Conservation (phyloP, 169 alveolate genomes). For the Cryptosporidium bovis region DNA sequence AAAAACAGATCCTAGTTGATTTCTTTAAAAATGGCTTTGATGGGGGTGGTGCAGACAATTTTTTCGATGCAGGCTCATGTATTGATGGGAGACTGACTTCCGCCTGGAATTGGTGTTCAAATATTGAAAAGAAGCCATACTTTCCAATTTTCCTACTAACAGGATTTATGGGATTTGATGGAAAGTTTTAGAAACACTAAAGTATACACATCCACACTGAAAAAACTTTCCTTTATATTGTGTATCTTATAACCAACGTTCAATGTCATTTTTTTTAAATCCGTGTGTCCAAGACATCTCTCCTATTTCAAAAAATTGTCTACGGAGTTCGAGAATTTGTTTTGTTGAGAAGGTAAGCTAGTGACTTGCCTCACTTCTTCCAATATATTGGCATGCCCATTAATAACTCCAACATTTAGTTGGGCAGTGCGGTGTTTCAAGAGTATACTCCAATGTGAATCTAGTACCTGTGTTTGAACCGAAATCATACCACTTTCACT, state of each 20-base stretch:
- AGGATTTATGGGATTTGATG: constrained; percentile 93
- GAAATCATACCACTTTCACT: constrained; percentile 38
- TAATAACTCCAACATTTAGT: constrained; percentile 25
- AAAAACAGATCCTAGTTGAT: constrained; percentile 87
- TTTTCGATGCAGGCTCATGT: constrained; percentile 94
- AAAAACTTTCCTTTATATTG: too few species aligned
- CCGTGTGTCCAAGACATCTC: too few species aligned
- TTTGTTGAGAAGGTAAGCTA: background rate
- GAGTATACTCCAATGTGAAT: constrained; percentile 66
- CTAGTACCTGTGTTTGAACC: constrained; percentile 44
- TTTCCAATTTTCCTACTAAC: constrained; percentile 91
- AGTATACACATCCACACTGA: background rate
- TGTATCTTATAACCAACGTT: too few species aligned
- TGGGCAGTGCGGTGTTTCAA: constrained; percentile 24
- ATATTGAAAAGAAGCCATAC: constrained; percentile 89
- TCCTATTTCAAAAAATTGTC: too few species aligned
- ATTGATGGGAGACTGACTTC: constrained; percentile 94
- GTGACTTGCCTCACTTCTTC: constrained; percentile 38
- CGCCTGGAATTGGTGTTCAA: constrained; percentile 94
- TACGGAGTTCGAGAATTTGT: background rate
- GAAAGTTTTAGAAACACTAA: constrained; percentile 69
- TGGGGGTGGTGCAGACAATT: constrained; percentile 95
- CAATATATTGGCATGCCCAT: constrained; percentile 53
- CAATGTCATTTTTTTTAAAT: too few species aligned
- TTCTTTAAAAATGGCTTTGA: constrained; percentile 94